A percentile compares a stretch with the other conserved stretches of the same genome.
These are phyloP conservation scores for Jacaranda mimosifolia DNA, from an alignment of 257 asterid genomes.

Conservation along the genomic window DNA sequence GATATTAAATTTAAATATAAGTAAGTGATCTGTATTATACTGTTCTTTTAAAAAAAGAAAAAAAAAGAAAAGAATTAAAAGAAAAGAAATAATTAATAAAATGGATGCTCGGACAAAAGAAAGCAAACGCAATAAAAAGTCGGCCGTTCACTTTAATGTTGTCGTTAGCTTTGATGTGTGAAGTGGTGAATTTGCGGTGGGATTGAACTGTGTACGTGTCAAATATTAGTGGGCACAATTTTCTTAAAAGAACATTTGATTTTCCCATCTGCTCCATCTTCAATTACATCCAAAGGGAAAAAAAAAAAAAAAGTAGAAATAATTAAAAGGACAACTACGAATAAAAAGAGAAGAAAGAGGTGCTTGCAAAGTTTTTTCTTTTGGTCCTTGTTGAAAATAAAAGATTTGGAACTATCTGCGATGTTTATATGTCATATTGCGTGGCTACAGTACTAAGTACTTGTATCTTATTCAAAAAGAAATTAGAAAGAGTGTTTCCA, in stretches of 20 bases:
- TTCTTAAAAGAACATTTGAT: background rate
- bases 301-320: background rate
- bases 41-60: no score
- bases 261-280: background rate
- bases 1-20: no score
- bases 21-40: no score
- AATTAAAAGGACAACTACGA: background rate
- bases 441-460: no score
- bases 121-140: slow-evolving; percentile 16
- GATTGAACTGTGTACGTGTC: slow-evolving; percentile 28
- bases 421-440: no score
- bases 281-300: background rate
- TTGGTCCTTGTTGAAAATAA: no score
- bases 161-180: slow-evolving; percentile 34
- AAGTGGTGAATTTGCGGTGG: slow-evolving; percentile 38
- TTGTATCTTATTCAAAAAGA: no score
- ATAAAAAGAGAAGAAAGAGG: slow-evolving; percentile 7
- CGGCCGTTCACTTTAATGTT: slow-evolving; percentile 8
- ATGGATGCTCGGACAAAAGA: no score
- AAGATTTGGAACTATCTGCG: no score
- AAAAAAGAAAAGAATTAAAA: no score
- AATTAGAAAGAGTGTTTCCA: no score
- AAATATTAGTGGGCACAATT: slow-evolving; percentile 10
- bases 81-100: no score
- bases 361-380: background rate